These are phyloP conservation scores for Xylaria scruposa DNA, from an alignment of 495 filamentous ascomycete species.

Conservation along the genomic window DNA sequence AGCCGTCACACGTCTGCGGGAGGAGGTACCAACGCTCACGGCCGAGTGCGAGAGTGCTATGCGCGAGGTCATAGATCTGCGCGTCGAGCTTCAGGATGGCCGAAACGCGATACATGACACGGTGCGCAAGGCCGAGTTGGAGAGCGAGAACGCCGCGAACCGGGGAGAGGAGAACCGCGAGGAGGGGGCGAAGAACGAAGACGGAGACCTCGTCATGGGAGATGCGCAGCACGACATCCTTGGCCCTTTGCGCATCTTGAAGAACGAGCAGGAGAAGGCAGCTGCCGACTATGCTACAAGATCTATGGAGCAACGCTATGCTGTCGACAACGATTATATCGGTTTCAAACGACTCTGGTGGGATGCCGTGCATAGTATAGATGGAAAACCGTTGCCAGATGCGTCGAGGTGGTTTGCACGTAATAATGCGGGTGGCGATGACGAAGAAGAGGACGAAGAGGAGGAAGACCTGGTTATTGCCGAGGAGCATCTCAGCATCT, in stretches of 20 bases:
- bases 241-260: constrained; percentile 44
- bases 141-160: constrained; percentile 53
- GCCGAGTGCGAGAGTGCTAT: constrained; percentile 50
- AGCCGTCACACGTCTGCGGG: constrained; percentile 45
- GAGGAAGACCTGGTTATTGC: constrained; percentile 81
- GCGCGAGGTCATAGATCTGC: constrained; percentile 53
- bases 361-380: constrained; percentile 71
- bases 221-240: constrained; percentile 19
- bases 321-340: constrained; percentile 78
- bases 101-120: constrained; percentile 48
- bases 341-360: constrained; percentile 79
- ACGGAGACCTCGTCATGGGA: constrained; percentile 35
- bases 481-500: constrained; percentile 70
- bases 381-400: constrained; percentile 70
- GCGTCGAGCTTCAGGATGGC: constrained; percentile 55
- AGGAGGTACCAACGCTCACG: constrained; percentile 47
- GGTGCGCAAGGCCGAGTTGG: constrained; percentile 54
- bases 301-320: constrained; percentile 63
- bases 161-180: constrained; percentile 31
- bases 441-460: constrained; percentile 47
- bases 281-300: constrained; percentile 46
- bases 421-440: constrained; percentile 36
- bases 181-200: constrained; percentile 28
- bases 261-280: constrained; percentile 45
- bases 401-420: constrained; percentile 74